Evolutionary conservation across 306 rosid genomes (phyloP), one percentile per base, ranked within the genome.

Genomic region (Vigna angularis): DNA sequence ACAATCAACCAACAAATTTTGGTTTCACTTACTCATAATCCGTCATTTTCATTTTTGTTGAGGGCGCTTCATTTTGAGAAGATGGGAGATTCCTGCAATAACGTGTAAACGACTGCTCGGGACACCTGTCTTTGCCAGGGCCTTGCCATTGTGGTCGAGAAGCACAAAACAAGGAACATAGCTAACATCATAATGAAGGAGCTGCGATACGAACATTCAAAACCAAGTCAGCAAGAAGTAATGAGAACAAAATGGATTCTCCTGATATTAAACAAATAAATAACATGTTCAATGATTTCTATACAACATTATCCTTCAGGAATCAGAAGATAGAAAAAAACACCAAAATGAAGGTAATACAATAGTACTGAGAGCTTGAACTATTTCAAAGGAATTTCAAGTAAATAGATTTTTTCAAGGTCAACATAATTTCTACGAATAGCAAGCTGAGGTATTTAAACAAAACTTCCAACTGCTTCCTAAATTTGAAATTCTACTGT

Each of bases 151-250:
- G n/a, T n/a, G n/a, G n/a, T n/a, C n/a, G n/a, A n/a, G n/a, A n/a
- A n/a, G n/a, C n/a, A n/a, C n/a, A n/a, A n/a, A n/a, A n/a, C n/a
- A n/a, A n/a, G n/a, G n/a, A n/a, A n/a, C n/a, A n/a, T n/a, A n/a
- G n/a, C n/a, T n/a, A n/a, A n/a, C n/a, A n/a, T n/a, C n/a, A n/a
- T n/a, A n/a, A n/a, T n/a, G n/a, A n/a, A n/a, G n/a, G n/a, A n/a
- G n/a, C n/a, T n/a, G n/a, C n/a, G n/a, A n/a, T n/a, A n/a, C n/a
- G n/a, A n/a, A n/a, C n/a, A n/a, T n/a, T n/a, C n/a, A 26, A 26
- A 26, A 26, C 0, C 28, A 36, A 53, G 45, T 71, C 83, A 82
- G 77, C 55, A 67, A 53, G 16, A 38, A 44, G 13, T 55, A 73
- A 76, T 15, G 53, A 40, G 44, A 26, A 73, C 16, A 42, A 64